Percentiles rank a stretch among this genome's conserved stretches.
Evolutionary conservation across 768 basidiomycete genomes (phyloP).

Genomic region (Calvatia gigantea): DNA sequence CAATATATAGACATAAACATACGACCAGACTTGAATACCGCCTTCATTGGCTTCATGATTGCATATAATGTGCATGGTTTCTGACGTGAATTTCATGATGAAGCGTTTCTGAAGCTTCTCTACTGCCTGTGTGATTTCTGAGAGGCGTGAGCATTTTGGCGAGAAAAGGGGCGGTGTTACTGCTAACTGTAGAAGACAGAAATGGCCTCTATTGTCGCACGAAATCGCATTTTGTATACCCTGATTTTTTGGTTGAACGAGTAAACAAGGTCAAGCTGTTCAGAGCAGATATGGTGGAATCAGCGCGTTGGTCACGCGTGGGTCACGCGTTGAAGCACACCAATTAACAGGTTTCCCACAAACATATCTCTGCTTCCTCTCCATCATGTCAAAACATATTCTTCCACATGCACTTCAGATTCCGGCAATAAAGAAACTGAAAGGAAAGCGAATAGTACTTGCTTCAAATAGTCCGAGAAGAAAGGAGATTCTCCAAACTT

Average conservation of each 20-base stretch:
- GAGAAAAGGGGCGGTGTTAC: neutral
- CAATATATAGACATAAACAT: conserved; percentile 1
- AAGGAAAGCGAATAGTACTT: conserved; percentile 74
- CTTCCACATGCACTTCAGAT: conserved; percentile 62
- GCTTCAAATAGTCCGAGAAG: conserved; percentile 87
- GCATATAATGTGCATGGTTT: conserved; percentile 80
- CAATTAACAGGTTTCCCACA: neutral
- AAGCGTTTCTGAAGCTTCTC: conserved; percentile 85
- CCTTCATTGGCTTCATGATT: conserved; percentile 76
- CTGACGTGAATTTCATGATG: conserved; percentile 74
- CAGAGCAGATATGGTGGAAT: neutral
- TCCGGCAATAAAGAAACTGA: conserved; percentile 60
- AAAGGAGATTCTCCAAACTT: conserved; percentile 74
- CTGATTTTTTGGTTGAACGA: neutral
- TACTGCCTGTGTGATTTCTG: conserved; percentile 77
- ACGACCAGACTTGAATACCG: conserved; percentile 84
- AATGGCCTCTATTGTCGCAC: conserved; percentile 28
- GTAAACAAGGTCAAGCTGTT: neutral
- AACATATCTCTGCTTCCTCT: neutral
- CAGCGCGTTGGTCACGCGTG: neutral
- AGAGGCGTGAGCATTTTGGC: neutral
- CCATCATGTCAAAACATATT: conserved; percentile 39
- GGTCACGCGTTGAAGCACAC: neutral
- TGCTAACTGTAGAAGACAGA: conserved; percentile 32
- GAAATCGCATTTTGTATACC: conserved; percentile 26